Conservation (phyloP, 2,329 filamentous ascomycete genomes). For the Penicillium crustosum region DNA sequence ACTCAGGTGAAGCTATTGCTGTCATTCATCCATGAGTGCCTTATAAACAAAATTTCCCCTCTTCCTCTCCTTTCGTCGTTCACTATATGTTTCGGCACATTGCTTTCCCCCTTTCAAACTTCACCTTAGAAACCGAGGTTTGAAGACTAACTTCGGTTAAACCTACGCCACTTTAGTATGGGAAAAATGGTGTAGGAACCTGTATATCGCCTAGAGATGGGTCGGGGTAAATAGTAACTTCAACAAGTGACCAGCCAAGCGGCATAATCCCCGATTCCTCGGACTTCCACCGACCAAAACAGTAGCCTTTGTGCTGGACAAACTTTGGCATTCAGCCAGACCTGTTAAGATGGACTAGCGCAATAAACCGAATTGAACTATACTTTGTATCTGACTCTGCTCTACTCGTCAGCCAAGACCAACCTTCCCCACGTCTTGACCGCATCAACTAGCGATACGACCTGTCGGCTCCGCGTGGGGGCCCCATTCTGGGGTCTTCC, state of each 20-base stretch:
- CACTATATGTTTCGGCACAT: neutral
- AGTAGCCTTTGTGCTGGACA: neutral
- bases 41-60: neutral
- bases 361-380: neutral
- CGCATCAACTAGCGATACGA: constrained; percentile 1
- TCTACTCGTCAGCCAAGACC: constrained; percentile 16
- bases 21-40: neutral
- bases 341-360: neutral
- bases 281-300: constrained; percentile 13
- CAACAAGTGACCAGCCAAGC: neutral
- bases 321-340: neutral
- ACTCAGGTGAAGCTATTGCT: neutral
- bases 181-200: neutral
- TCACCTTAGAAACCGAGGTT: neutral
- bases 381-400: neutral
- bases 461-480: constrained; percentile 6
- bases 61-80: neutral
- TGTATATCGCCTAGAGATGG: neutral
- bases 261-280: constrained; percentile 10
- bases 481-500: constrained; percentile 12
- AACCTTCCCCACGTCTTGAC: neutral
- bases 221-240: neutral
- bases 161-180: neutral
- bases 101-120: too few species aligned
- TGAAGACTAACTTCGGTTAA: neutral